A percentile compares a stretch with the other conserved stretches of the same genome.
These are phyloP conservation scores for Aspergillus novoparasiticus DNA, from an alignment of 2,329 filamentous ascomycete species.

Conservation along the genomic window DNA sequence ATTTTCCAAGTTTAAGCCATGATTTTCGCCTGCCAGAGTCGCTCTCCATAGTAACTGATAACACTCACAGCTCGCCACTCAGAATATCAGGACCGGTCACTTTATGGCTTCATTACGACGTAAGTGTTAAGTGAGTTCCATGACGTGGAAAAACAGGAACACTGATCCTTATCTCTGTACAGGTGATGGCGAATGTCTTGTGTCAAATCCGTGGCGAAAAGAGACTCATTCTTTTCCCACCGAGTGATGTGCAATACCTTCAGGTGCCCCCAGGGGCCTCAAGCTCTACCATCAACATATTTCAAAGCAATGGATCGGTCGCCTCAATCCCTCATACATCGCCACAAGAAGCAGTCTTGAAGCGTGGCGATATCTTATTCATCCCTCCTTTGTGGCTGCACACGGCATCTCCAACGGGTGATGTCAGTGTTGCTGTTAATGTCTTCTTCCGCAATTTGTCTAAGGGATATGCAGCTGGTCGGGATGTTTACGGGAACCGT, in stretches of 20 bases:
- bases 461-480: slow-evolving; percentile 68
- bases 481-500: slow-evolving; percentile 85
- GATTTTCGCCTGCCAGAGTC: slow-evolving; percentile 72
- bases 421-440: slow-evolving; percentile 77
- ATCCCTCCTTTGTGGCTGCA: slow-evolving; percentile 85
- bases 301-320: slow-evolving; percentile 49
- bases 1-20: slow-evolving; percentile 69
- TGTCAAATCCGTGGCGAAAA: slow-evolving; percentile 78
- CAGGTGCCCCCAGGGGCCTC: slow-evolving; percentile 76
- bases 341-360: slow-evolving; percentile 67
- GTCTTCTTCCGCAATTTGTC: slow-evolving; percentile 79
- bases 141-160: background rate
- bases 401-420: slow-evolving; percentile 52
- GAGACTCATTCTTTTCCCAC: slow-evolving; percentile 75
- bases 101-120: slow-evolving; percentile 91
- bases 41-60: slow-evolving; percentile 61
- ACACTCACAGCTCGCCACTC: slow-evolving; percentile 75
- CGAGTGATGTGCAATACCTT: slow-evolving; percentile 69
- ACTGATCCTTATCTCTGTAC: slow-evolving; percentile 7
- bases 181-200: slow-evolving; percentile 86
- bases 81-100: slow-evolving; percentile 77
- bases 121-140: slow-evolving; percentile 34
- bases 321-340: slow-evolving; percentile 64
- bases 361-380: slow-evolving; percentile 75
- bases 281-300: slow-evolving; percentile 76